Conservation (phyloP, 441 rosid genomes). For the Gossypium schwendimanii region DNA sequence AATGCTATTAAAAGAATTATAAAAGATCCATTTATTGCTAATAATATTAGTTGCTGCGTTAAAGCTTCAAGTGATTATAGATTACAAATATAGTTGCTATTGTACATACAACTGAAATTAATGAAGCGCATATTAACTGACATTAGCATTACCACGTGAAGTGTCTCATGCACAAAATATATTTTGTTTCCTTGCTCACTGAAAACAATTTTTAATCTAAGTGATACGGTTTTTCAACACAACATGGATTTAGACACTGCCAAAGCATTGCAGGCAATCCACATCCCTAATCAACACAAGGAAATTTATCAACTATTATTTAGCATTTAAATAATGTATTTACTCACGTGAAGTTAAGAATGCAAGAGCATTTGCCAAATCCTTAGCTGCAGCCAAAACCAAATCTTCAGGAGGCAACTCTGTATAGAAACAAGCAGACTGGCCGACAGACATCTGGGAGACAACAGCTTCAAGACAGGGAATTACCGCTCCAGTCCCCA, state of each 20-base stretch:
- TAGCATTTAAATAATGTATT: slow-evolving; percentile 11
- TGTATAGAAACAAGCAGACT: slow-evolving; percentile 47
- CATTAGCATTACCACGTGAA: background rate
- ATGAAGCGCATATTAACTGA: background rate
- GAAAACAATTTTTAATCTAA: background rate
- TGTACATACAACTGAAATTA: background rate
- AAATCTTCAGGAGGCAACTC: slow-evolving; percentile 42
- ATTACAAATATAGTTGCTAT: background rate
- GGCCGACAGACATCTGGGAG: slow-evolving; percentile 78
- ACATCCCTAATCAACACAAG: slow-evolving; percentile 4
- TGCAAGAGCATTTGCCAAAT: slow-evolving; percentile 33
- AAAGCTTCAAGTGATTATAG: background rate
- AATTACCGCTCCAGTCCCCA: slow-evolving; percentile 71
- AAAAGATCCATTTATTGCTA: background rate
- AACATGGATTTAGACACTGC: background rate
- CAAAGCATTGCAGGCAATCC: background rate
- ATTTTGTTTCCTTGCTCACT: background rate
- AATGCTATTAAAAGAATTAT: background rate
- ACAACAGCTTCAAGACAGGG: slow-evolving; percentile 56
- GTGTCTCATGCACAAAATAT: background rate
- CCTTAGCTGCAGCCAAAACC: slow-evolving; percentile 57
- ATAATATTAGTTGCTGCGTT: background rate
- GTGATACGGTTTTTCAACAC: background rate
- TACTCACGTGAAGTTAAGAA: slow-evolving; percentile 59
- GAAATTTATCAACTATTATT: background rate